These are phyloP conservation scores for Hysterium pulicare DNA, from an alignment of 2,329 filamentous ascomycete genomes.

Conservation along the genomic window DNA sequence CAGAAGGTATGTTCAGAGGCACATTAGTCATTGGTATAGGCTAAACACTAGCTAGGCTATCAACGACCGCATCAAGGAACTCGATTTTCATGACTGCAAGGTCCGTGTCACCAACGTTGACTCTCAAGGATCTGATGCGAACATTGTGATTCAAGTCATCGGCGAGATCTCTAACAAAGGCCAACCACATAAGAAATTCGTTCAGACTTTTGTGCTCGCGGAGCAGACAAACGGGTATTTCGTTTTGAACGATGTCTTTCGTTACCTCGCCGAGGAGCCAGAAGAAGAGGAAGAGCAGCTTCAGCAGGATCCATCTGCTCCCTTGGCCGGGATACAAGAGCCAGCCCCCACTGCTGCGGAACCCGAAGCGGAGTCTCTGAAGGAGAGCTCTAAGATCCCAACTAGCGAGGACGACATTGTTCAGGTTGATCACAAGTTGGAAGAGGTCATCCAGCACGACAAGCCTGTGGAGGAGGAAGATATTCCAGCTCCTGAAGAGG, in stretches of 20 bases:
- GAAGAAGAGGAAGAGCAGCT: constrained; percentile 60
- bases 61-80: constrained; percentile 86
- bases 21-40: neutral
- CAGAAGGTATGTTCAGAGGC: constrained; percentile 64
- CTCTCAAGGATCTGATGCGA: constrained; percentile 85
- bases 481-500: constrained; percentile 25
- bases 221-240: constrained; percentile 97
- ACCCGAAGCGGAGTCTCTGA: constrained; percentile 27
- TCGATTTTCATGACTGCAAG: constrained; percentile 97
- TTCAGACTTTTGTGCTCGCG: constrained; percentile 95
- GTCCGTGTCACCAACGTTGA: constrained; percentile 98
- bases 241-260: constrained; percentile 96
- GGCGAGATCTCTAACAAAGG: constrained; percentile 96
- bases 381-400: constrained; percentile 34
- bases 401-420: constrained; percentile 44
- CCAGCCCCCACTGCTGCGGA: constrained; percentile 35
- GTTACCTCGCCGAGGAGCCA: constrained; percentile 81
- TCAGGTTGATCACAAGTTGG: constrained; percentile 70
- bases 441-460: constrained; percentile 52
- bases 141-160: constrained; percentile 97
- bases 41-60: constrained; percentile 58
- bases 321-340: constrained; percentile 40
- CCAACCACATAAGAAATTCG: constrained; percentile 89
- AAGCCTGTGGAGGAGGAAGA: constrained; percentile 17
- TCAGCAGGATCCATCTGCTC: constrained; percentile 29